These are phyloP conservation scores for Plasmodium adleri DNA, from an alignment of 169 alveolate genomes.

Conservation along the genomic window DNA sequence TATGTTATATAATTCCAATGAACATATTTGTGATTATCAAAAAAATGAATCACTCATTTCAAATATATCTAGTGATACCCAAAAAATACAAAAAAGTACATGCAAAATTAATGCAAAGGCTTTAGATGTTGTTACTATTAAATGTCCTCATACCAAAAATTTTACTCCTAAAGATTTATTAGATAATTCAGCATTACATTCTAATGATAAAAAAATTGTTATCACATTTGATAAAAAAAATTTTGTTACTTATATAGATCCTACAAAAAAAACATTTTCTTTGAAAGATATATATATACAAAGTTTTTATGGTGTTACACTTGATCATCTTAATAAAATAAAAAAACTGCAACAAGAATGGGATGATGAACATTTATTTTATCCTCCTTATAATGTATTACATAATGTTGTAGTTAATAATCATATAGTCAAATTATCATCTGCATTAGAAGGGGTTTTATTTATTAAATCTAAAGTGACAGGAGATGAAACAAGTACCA, in stretches of 20 bases:
- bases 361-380: slow-evolving; percentile 43
- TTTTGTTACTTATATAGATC: slow-evolving; percentile 25
- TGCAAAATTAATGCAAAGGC: slow-evolving; percentile 45
- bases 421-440: slow-evolving; percentile 19
- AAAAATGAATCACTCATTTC: background rate
- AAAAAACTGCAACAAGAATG: slow-evolving; percentile 19
- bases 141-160: slow-evolving; percentile 22
- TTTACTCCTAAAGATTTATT: background rate
- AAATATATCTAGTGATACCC: background rate
- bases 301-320: slow-evolving; percentile 12
- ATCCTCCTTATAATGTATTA: slow-evolving; percentile 25
- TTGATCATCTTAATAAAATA: slow-evolving; percentile 13
- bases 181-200: background rate
- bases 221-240: slow-evolving; percentile 19
- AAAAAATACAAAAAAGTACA: slow-evolving; percentile 26
- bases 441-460: slow-evolving; percentile 28
- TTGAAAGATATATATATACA: slow-evolving; percentile 33
- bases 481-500: background rate
- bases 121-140: slow-evolving; percentile 43
- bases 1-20: slow-evolving; percentile 7
- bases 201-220: slow-evolving; percentile 2
- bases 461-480: slow-evolving; percentile 1
- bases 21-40: slow-evolving; percentile 35
- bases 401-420: slow-evolving; percentile 24
- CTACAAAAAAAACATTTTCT: slow-evolving; percentile 21